Evolutionary conservation across 495 filamentous ascomycete species (phyloP), one percentile per base, ranked within the genome.

Genomic region (Geoglossum glabrum): DNA sequence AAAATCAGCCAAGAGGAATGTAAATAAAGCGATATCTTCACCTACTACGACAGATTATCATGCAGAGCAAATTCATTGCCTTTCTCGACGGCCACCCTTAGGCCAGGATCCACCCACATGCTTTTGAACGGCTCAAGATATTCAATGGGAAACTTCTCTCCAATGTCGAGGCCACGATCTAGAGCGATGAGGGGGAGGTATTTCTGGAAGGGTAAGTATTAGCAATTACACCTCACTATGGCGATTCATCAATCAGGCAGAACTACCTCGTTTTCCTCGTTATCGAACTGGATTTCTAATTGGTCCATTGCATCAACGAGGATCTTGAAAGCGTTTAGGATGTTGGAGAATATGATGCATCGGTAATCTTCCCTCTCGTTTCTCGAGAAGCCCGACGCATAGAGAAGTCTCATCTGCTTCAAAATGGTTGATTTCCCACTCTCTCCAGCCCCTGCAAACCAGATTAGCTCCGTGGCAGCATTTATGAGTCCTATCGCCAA

Each of bases 381-480:
- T 62, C 90, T 82, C 46, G 85, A 86, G 69, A 96, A 97, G 23
- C 93, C 92, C 67, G 87, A 79, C 43, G 87, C 83, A 66, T 98
- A 90, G 63, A 98, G 97, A 69, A 98, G 83, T 66, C 90, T 89
- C 92, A 98, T 98, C 76, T 98, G 92, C 74, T 98, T 98, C 55
- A 98, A 78, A 59, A 98, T 90, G 6, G 92, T 98, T 8, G 92
- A 98, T 68, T 98, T 98, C 46, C 92, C 92, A 30, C 88, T 95
- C 73, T 98, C 92, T 64, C 92, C 92, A 64, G 92, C 92, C 67
- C 92, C 92, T 97, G 57, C 13, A 6, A 38, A 23, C 57, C 36
- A 54, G 55, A 38, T 27, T n/a, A 57, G 45, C 19, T 51, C 45
- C 13, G 21, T 36, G 34, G 43, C 33, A 26, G 25, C 21, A 11